A percentile compares a stretch with the other conserved stretches of the same genome.
Evolutionary conservation across 768 basidiomycete species (phyloP).

Genomic region (Pulveroboletus frians): DNA sequence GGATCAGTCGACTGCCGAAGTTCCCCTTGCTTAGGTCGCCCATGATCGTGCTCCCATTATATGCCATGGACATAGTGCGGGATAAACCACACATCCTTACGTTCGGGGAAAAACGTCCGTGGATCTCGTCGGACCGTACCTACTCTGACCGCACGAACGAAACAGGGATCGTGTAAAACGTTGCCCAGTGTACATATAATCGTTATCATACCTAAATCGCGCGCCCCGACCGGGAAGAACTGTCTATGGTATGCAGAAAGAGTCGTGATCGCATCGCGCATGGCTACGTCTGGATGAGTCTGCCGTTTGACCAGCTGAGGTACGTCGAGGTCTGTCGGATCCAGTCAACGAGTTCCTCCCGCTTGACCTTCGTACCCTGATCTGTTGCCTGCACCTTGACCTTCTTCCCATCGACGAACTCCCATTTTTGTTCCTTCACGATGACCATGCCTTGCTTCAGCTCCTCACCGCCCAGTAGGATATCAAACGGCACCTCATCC

Average conservation of each 20-base stretch:
- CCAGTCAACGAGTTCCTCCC: slow-evolving; percentile 59
- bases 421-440: slow-evolving; percentile 90
- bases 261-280: not conserved
- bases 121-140: too few relatives aligned
- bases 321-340: slow-evolving; percentile 41
- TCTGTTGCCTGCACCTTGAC: slow-evolving; percentile 53
- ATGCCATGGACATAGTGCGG: too few relatives aligned
- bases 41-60: too few relatives aligned
- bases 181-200: too few relatives aligned
- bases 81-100: too few relatives aligned
- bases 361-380: slow-evolving; percentile 61
- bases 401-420: slow-evolving; percentile 68
- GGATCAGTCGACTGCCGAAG: too few relatives aligned
- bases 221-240: too few relatives aligned
- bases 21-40: too few relatives aligned
- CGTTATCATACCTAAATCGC: not conserved
- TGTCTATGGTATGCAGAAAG: slow-evolving; percentile 6
- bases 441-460: slow-evolving; percentile 77
- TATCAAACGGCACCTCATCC: slow-evolving; percentile 89
- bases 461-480: slow-evolving; percentile 88
- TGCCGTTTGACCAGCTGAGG: slow-evolving; percentile 29
- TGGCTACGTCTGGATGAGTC: slow-evolving; percentile 19
- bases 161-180: too few relatives aligned
- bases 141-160: too few relatives aligned
- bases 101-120: too few relatives aligned